These are phyloP conservation scores for Cudoniella acicularis DNA, from an alignment of 495 filamentous ascomycete genomes.

Conservation along the genomic window DNA sequence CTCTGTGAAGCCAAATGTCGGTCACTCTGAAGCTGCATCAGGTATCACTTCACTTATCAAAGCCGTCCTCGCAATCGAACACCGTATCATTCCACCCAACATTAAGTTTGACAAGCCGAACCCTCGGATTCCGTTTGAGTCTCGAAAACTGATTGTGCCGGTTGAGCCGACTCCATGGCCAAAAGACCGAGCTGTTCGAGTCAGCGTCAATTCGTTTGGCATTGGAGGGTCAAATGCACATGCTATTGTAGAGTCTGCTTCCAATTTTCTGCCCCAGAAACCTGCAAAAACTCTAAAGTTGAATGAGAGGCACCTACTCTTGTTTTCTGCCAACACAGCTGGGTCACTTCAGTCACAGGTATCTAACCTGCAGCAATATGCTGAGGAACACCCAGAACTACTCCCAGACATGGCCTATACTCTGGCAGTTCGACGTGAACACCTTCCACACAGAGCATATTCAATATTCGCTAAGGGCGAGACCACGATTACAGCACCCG, in stretches of 20 bases:
- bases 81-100: slow-evolving; percentile 46
- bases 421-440: too few relatives aligned
- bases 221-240: slow-evolving; percentile 59
- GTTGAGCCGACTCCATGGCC: slow-evolving; percentile 17
- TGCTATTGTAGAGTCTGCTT: too few relatives aligned
- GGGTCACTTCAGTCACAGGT: too few relatives aligned
- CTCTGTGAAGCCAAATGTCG: slow-evolving; percentile 17
- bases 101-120: slow-evolving; percentile 35
- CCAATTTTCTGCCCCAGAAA: neutral
- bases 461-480: too few relatives aligned
- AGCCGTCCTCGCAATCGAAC: slow-evolving; percentile 51
- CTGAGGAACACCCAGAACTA: too few relatives aligned
- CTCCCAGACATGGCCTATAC: too few relatives aligned
- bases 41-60: slow-evolving; percentile 58
- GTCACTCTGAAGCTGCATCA: slow-evolving; percentile 53
- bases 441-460: too few relatives aligned
- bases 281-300: neutral
- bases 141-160: slow-evolving; percentile 29
- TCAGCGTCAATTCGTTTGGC: slow-evolving; percentile 40
- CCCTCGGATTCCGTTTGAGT: slow-evolving; percentile 32
- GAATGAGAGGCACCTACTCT: too few relatives aligned
- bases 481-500: too few relatives aligned
- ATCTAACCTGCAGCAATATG: too few relatives aligned
- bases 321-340: too few relatives aligned
- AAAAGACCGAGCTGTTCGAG: neutral